Conservation (phyloP, 148 eudicot genomes). For the Hydrangea macrophylla region DNA sequence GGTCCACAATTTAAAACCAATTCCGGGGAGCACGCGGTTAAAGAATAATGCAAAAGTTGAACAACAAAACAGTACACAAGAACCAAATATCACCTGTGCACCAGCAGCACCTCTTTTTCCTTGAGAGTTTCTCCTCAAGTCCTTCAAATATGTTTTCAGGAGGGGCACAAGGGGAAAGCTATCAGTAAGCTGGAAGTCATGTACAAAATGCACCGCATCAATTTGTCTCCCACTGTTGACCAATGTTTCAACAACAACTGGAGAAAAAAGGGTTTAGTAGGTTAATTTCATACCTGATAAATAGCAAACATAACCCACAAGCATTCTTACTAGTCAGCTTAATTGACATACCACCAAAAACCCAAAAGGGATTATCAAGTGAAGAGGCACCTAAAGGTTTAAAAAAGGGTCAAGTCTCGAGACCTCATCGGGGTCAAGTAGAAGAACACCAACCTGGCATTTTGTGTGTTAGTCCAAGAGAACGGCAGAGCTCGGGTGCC, state of each 20-base stretch:
- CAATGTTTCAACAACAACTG: conserved; percentile 52
- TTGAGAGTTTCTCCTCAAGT: conserved; percentile 55
- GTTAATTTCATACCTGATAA: neutral
- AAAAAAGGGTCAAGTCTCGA: conserved; percentile 17
- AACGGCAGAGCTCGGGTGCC: conserved; percentile 70
- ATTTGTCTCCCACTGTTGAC: conserved; percentile 36
- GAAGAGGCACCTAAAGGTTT: conserved; percentile 12
- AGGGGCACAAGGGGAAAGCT: conserved; percentile 46
- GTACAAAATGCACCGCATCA: conserved; percentile 57
- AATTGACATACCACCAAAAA: neutral
- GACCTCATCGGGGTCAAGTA: conserved; percentile 37
- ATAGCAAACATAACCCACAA: neutral
- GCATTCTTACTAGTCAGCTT: neutral
- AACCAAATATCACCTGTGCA: conserved; percentile 31
- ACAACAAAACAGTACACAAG: neutral
- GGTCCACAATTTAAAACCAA: too few relatives aligned
- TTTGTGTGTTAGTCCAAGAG: conserved; percentile 60
- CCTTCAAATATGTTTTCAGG: conserved; percentile 49
- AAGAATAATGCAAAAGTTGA: neutral
- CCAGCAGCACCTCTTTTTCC: conserved; percentile 36
- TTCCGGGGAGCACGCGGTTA: neutral
- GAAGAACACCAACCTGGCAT: conserved; percentile 75
- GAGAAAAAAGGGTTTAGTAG: conserved; percentile 6
- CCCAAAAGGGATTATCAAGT: neutral
- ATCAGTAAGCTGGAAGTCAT: conserved; percentile 48